Evolutionary conservation across 441 rosid genomes (phyloP), one percentile per base, ranked within the genome.

Genomic region (Euphorbia corollata): DNA sequence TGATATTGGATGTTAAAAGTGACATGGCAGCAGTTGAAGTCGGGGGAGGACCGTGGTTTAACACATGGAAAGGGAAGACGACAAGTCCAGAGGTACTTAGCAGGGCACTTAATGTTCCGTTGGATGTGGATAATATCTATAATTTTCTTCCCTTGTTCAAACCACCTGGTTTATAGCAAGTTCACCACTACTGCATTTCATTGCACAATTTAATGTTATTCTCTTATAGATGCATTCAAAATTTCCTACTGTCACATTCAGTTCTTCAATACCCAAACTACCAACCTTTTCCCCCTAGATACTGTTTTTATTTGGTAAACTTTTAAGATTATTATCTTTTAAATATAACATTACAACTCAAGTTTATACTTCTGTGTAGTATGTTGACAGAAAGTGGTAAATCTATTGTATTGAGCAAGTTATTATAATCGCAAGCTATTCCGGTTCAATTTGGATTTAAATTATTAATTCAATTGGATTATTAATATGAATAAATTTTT

Each of bases 21-120:
- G 78, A 85, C 69, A 85, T 85, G 96, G 96, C 96, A 13, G 95
- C 95, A 0, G 77, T 91, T 39, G 99, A 93, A 78, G 79, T 91
- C 10, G 97, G 98, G 72, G 98, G 97, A 78, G 98, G 98, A 22
- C 98, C 97, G 0, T 90, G 97, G 98, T 93, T 93, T 79, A 84
- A 69, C 66, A 73, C 88, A 22, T 93, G 98, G 98, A 87, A 85
- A 79, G 91, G 96, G 60, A 73, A 79, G 58, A 83, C 98, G 2
- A 41, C 78, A 22, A 58, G 80, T 2, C 98, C 96, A 0, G 91
- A 87, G 76, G 55, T 86, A 53, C 79, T 91, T 41, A 83, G 73
- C 54, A 76, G 68, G 15, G 79, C 81, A 65, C 84, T 90, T 32
- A 77, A 66, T 23, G 61, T 73, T 60, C 97, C 96, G 5, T 27